Evolutionary conservation across 345 rosid genomes (phyloP), one percentile per base, ranked within the genome.

Genomic region (Populus ilicifolia): DNA sequence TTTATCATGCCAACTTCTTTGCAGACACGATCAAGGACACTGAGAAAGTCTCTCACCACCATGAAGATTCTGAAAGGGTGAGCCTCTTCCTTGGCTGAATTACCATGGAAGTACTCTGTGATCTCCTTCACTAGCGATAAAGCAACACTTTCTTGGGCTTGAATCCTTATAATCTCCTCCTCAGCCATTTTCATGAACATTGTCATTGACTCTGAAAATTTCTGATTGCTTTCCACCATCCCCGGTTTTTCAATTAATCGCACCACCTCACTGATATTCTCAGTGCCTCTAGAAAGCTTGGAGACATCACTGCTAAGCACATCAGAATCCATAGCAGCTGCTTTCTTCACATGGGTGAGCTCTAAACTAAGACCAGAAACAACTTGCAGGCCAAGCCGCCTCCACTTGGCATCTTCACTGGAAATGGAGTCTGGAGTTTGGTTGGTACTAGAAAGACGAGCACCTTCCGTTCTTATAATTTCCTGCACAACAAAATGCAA

Each of bases 1-100:
- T 93, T 93, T 82, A 93, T 90, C 89, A 88, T 86, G 25, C 96
- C 97, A 0, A 92, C 98, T 86, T 96, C 99, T 77, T 92, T 92
- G 91, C 99, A 96, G 13, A 96, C 98, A 74, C 98, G 87, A 76
- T 96, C 97, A 10, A 96, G 93, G 73, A 92, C 83, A 1, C 87
- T 83, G 4, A 96, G 91, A 75, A 96, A 96, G 87, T 96, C 99
- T 79, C 98, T 83, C 46, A 96, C 98, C 74, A 96, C 98, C 98
- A 90, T 75, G 86, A 96, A 96, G 84, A 96, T 96, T 81, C 99
- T 88, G 85, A 96, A 91, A 2, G 99, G 98, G 77, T 92, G 99
- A 36, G 98, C 97, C 86, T 96, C 98, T 88, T 96, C 99, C 86
- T 90, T 94, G 0, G 98, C 94, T n/a, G 99, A 96, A 89, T 94